Percentiles rank a stretch among this genome's conserved stretches.
phyloP scores from a whole-genome alignment of 106 monocot genomes.

The Dendrobium catenatum region DNA sequence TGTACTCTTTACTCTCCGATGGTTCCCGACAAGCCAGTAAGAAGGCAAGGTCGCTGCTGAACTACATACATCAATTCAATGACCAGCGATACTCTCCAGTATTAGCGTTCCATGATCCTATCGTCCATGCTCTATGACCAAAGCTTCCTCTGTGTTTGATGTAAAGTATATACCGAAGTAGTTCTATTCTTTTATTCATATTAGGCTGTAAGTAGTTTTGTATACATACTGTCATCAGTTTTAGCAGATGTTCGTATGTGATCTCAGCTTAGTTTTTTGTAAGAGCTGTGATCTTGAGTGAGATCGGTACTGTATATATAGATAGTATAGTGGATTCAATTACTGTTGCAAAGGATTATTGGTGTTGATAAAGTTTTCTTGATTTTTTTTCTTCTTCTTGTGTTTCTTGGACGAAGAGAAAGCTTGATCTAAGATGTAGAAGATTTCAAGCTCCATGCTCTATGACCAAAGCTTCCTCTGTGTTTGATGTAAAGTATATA shows the following conservation, averaged over 20 bases:
- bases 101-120: constrained; percentile 4
- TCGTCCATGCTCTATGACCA: constrained; percentile 22
- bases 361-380: neutral
- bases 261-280: constrained; percentile 9
- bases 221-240: neutral
- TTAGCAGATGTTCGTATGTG: neutral
- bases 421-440: no score
- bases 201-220: neutral
- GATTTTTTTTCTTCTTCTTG: neutral
- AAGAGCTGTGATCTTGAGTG: neutral
- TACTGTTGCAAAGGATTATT: neutral
- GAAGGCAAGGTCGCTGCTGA: constrained; percentile 51
- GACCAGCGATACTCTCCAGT: constrained; percentile 2
- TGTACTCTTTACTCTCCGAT: constrained; percentile 41
- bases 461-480: neutral
- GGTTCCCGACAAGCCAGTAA: constrained; percentile 47
- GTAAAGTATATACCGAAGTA: neutral
- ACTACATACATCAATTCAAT: constrained; percentile 27
- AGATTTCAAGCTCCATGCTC: constrained; percentile 27
- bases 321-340: neutral
- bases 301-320: neutral
- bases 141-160: neutral
- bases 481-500: neutral
- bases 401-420: no score
- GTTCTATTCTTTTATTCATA: constrained; percentile 3